Conservation (phyloP, 495 filamentous ascomycete species). For the Xylaria acuta region DNA sequence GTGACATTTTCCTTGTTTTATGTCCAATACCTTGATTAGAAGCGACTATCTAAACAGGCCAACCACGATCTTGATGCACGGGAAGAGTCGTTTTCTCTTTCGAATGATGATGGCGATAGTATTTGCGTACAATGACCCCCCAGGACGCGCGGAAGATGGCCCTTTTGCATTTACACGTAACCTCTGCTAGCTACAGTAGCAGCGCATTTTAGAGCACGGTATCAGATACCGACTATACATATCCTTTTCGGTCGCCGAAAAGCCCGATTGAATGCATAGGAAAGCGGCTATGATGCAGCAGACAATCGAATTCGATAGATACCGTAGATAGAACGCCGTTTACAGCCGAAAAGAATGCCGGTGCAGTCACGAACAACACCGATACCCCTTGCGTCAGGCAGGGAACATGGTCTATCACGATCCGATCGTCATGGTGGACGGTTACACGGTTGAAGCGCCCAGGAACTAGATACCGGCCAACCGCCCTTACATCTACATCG, state of each 20-base stretch:
- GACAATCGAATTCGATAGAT: not conserved
- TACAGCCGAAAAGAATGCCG: not conserved
- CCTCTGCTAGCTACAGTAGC: too few species aligned
- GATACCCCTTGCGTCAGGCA: not conserved
- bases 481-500: not conserved
- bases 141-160: too few species aligned
- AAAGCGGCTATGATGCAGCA: not conserved
- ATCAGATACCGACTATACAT: not conserved
- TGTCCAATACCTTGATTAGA: not conserved
- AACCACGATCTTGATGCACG: not conserved
- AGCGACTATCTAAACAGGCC: not conserved
- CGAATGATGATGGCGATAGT: not conserved
- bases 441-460: constrained; percentile 6
- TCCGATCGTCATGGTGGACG: not conserved
- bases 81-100: not conserved
- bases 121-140: not conserved
- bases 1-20: not conserved
- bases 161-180: too few species aligned
- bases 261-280: not conserved
- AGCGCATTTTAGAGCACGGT: too few species aligned
- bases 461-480: not conserved
- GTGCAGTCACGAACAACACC: too few species aligned
- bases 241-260: not conserved
- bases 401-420: not conserved
- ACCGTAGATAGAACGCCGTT: not conserved